Percentiles rank a stretch among this genome's conserved stretches.
phyloP scores from a whole-genome alignment of 352 stramenopile genomes.

The Globisporangium spinosum region DNA sequence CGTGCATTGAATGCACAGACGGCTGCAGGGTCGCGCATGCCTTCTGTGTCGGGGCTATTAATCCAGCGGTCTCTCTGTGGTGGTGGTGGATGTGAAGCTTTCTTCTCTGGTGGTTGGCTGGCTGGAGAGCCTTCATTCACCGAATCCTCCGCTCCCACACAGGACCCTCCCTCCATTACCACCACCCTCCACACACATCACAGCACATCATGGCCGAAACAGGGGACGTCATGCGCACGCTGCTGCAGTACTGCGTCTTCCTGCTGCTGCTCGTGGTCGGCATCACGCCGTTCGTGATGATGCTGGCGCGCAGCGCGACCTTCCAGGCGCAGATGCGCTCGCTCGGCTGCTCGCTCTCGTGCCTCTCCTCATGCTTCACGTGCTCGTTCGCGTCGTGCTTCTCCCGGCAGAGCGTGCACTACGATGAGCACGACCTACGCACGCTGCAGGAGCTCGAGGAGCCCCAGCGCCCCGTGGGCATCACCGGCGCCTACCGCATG shows the following conservation, averaged over 20 bases:
- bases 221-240: conserved; percentile 25
- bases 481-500: conserved; percentile 54
- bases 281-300: conserved; percentile 40
- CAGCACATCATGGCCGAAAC: conserved; percentile 9
- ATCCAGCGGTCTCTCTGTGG: neutral
- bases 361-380: conserved; percentile 15
- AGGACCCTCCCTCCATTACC: neutral
- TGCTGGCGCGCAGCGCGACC: conserved; percentile 39
- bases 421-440: conserved; percentile 50
- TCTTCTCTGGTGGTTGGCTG: neutral
- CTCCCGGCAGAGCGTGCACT: conserved; percentile 35
- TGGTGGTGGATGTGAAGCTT: neutral
- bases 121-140: neutral
- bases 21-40: neutral
- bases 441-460: conserved; percentile 55
- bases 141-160: conserved; percentile 2
- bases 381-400: conserved; percentile 10
- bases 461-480: conserved; percentile 31
- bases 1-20: conserved; percentile 3
- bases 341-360: conserved; percentile 37
- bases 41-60: neutral
- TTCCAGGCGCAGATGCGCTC: conserved; percentile 34
- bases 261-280: conserved; percentile 37
- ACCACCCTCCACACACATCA: neutral
- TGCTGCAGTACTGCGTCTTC: conserved; percentile 52